These are phyloP conservation scores for Vanrija sp. DNA, from an alignment of 1,284 basidiomycete species.

Conservation along the genomic window DNA sequence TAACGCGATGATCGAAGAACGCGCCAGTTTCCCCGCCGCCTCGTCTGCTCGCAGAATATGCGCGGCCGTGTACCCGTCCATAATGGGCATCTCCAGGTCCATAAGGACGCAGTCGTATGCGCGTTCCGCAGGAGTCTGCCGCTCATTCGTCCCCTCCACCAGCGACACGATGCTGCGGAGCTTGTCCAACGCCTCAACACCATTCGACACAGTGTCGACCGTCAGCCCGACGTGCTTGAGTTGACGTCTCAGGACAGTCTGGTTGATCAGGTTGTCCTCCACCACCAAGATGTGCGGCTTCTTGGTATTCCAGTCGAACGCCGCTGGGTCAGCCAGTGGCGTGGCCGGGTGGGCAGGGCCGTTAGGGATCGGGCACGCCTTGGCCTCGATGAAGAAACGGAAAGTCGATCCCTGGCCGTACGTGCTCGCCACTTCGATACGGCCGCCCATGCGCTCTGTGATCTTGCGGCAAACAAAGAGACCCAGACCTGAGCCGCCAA, in stretches of 20 bases:
- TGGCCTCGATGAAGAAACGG: constrained; percentile 34
- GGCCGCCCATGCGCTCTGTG: constrained; percentile 28
- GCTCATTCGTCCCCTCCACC: constrained; percentile 3
- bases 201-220: constrained; percentile 27
- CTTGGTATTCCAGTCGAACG: neutral
- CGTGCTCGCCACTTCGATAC: constrained; percentile 25
- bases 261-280: constrained; percentile 45
- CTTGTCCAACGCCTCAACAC: constrained; percentile 48
- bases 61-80: constrained; percentile 21
- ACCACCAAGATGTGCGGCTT: constrained; percentile 28
- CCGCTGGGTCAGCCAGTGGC: neutral
- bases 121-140: constrained; percentile 1
- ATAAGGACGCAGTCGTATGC: constrained; percentile 44
- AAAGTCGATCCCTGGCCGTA: constrained; percentile 47
- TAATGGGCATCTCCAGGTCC: constrained; percentile 47
- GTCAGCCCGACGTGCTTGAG: constrained; percentile 13
- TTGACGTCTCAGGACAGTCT: constrained; percentile 24
- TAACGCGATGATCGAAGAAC: constrained; percentile 11
- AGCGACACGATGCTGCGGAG: constrained; percentile 32
- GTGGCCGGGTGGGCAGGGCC: neutral
- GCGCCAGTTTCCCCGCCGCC: neutral
- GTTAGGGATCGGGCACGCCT: neutral
- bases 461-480: constrained; percentile 31
- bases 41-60: constrained; percentile 13
- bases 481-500: constrained; percentile 32